Evolutionary conservation across 2,329 filamentous ascomycete species (phyloP).

Genomic region (Penicillium sp.): DNA sequence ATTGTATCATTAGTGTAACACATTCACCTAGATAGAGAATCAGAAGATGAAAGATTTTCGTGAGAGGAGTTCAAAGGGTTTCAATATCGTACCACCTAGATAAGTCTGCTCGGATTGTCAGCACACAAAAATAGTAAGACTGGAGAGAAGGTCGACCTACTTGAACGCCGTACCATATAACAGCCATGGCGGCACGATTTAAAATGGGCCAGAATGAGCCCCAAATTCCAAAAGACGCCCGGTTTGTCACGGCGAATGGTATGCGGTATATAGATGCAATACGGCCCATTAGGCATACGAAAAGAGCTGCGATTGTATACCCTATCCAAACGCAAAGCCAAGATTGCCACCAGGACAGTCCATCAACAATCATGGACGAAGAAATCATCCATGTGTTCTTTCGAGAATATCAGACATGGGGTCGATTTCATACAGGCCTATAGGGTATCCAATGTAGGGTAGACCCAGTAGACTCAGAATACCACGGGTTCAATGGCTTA

Average conservation of each 20-base stretch:
- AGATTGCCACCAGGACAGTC: conserved; percentile 19
- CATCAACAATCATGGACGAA: conserved; percentile 20
- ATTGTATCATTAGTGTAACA: conserved; percentile 18
- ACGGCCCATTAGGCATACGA: conserved; percentile 13
- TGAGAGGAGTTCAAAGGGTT: background rate
- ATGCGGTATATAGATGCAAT: conserved; percentile 16
- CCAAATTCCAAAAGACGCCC: conserved; percentile 16
- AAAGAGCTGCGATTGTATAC: conserved; percentile 13
- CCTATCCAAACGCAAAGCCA: conserved; percentile 22
- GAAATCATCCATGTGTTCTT: conserved; percentile 21
- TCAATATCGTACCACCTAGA: background rate
- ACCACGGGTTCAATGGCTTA: conserved; percentile 1
- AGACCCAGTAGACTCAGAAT: no score
- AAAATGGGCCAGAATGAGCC: conserved; percentile 17
- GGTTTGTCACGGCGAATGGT: conserved; percentile 12
- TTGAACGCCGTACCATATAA: conserved; percentile 19
- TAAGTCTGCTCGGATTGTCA: background rate
- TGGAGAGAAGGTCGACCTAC: conserved; percentile 6
- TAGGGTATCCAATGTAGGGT: no score
- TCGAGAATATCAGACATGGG: background rate
- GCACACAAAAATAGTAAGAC: background rate
- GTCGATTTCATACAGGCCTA: background rate
- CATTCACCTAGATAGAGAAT: conserved; percentile 10
- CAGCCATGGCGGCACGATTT: conserved; percentile 17
- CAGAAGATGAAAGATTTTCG: background rate